Evolutionary conservation across 2,329 filamentous ascomycete genomes (phyloP).

Genomic region (Fusarium sp.): DNA sequence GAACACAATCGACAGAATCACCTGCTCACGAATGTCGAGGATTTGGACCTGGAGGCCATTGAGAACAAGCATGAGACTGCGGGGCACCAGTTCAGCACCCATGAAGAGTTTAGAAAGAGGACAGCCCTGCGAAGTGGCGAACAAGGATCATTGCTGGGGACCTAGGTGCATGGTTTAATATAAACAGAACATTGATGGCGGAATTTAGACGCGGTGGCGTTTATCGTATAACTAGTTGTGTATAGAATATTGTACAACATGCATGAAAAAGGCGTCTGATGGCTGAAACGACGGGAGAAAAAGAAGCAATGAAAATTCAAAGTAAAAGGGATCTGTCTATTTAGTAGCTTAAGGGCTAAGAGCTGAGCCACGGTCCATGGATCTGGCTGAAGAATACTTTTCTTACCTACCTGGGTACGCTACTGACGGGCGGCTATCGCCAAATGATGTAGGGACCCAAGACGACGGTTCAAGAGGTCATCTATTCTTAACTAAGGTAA

Average conservation of each 20-base stretch:
- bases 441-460: constrained; percentile 13
- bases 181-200: constrained; percentile 8
- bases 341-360: constrained; percentile 14
- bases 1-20: constrained; percentile 8
- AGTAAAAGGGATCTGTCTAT: constrained; percentile 14
- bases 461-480: constrained; percentile 1
- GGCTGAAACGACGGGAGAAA: constrained; percentile 11
- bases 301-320: constrained; percentile 17
- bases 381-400: not conserved
- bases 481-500: constrained; percentile 21
- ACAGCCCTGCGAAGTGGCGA: not conserved
- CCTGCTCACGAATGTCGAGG: constrained; percentile 1
- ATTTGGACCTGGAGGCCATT: constrained; percentile 1
- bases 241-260: constrained; percentile 16
- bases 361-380: constrained; percentile 16
- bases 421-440: constrained; percentile 22
- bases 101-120: not conserved
- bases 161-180: not conserved
- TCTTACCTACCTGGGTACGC: not conserved
- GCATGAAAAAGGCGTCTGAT: not conserved
- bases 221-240: constrained; percentile 12
- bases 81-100: not conserved
- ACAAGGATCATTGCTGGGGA: not conserved
- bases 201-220: constrained; percentile 34
- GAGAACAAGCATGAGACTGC: not conserved